Evolutionary conservation across 1,284 basidiomycete genomes (phyloP).

Genomic region (Bjerkandera adusta): DNA sequence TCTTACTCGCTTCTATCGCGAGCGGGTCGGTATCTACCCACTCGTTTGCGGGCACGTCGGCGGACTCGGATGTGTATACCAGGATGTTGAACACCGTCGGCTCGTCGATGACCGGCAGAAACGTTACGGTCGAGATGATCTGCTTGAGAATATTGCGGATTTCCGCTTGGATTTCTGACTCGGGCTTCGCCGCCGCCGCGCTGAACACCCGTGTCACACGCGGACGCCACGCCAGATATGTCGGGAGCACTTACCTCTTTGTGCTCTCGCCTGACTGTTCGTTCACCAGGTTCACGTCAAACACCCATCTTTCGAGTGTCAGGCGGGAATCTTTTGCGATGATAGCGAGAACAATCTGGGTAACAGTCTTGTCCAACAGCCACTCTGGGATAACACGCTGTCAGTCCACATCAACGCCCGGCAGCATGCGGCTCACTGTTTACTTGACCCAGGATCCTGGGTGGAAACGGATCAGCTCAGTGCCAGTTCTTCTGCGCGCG

Average conservation of each 20-base stretch:
- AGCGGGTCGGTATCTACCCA: constrained; percentile 96
- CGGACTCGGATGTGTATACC: constrained; percentile 87
- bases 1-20: constrained; percentile 93
- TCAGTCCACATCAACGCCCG: neutral
- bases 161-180: constrained; percentile 95
- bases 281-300: constrained; percentile 85
- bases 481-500: neutral
- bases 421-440: constrained; percentile 60
- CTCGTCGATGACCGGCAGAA: constrained; percentile 93
- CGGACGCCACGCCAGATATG: no score
- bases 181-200: constrained; percentile 63
- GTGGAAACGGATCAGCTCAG: neutral
- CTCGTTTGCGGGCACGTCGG: constrained; percentile 84
- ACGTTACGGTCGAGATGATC: constrained; percentile 95
- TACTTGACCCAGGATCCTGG: constrained; percentile 86
- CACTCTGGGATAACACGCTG: constrained; percentile 56
- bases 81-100: constrained; percentile 95
- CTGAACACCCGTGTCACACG: no score
- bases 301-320: constrained; percentile 97
- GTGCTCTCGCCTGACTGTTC: constrained; percentile 47
- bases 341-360: constrained; percentile 93
- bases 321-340: constrained; percentile 92
- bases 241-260: no score
- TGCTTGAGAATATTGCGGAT: constrained; percentile 98
- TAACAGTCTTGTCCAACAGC: constrained; percentile 89